Base-by-base conservation (phyloP, 805 yeast species). In the Hanseniaspora valbyensis region DNA sequence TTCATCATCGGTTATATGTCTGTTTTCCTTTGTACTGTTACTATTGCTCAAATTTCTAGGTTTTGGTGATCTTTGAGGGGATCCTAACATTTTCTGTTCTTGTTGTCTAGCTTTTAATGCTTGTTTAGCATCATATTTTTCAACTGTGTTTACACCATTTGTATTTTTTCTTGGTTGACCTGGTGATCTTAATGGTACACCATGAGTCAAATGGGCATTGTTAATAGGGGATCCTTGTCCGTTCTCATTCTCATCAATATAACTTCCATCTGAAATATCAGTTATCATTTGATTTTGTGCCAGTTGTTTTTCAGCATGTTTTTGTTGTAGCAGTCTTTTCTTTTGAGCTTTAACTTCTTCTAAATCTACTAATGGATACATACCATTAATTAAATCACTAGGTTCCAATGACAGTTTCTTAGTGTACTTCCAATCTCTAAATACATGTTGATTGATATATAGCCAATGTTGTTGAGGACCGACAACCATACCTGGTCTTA, bases 381-480 rank as follows among this genome's bases (percentile, higher is more conserved):
- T 72, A 0, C 86, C 88, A 14, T 84, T 86, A 52, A 84, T 78
- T 38, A 74, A 69, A 19, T 70, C 76, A 53, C 81, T 80, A 1
- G 94, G 80, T 28, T 75, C 64, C 52, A 75, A 74, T 54, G 87
- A 87, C 30, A 88, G 62, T 18, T 80, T 80, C 95, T 84, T 88
- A 10, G 96, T 87, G 59, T 81, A 85, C 64, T 87, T 77, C 97
- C 98, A 92, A 60, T 88, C 96, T 60, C 96, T 75, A 66, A 92
- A 92, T 58, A 89, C 96, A 65, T 87, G 81, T 66, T 92, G 98
- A 64, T 92, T 96, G 55, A 92, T 74, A 62, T 92, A 92, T 53
- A 92, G 73, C 98, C 98, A 92, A 69, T 92, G 98, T 64, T 92
- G 98, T 66, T 92, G 98, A 2, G 98, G 98, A 0, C 98, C 98